These are phyloP conservation scores for Ceratocystiopsis brevicomis DNA, from an alignment of 2,329 filamentous ascomycete species.

Conservation along the genomic window DNA sequence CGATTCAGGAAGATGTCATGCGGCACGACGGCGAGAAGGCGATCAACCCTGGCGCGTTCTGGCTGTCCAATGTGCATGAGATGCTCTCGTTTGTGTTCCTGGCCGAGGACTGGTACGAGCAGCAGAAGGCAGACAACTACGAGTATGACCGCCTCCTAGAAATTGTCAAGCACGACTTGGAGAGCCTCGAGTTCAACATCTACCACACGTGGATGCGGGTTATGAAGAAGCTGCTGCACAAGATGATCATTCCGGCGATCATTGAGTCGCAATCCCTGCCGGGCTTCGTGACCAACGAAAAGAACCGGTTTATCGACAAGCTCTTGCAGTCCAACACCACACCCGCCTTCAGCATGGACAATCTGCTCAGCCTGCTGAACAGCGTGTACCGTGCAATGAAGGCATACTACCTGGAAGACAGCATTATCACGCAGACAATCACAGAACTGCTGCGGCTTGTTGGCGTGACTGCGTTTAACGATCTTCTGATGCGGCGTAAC, in stretches of 20 bases:
- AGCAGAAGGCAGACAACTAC: constrained; percentile 97
- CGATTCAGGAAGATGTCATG: constrained; percentile 98
- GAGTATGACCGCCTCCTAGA: constrained; percentile 95
- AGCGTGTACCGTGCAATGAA: constrained; percentile 98
- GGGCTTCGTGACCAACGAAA: constrained; percentile 96
- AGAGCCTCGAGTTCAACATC: constrained; percentile 98
- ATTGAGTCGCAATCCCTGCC: constrained; percentile 97
- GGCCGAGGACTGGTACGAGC: constrained; percentile 98
- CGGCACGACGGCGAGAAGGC: constrained; percentile 94
- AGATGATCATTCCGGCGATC: constrained; percentile 99
- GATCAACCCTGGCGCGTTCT: constrained; percentile 93
- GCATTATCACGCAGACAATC: constrained; percentile 87
- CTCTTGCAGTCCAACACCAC: constrained; percentile 75
- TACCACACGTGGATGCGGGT: constrained; percentile 99
- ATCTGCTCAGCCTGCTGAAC: constrained; percentile 84
- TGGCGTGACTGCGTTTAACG: constrained; percentile 95
- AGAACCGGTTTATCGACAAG: constrained; percentile 94
- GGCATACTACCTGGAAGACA: constrained; percentile 90
- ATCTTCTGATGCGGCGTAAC: constrained; percentile 90
- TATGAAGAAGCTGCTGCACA: constrained; percentile 94
- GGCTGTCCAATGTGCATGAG: constrained; percentile 97
- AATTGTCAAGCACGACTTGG: constrained; percentile 97
- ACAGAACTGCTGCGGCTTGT: constrained; percentile 86
- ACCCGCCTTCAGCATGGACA: constrained; percentile 99
- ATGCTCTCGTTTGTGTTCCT: constrained; percentile 99